A percentile compares a stretch with the other conserved stretches of the same genome.
phyloP scores from a whole-genome alignment of 768 basidiomycete species.

The Suillus americanus region DNA sequence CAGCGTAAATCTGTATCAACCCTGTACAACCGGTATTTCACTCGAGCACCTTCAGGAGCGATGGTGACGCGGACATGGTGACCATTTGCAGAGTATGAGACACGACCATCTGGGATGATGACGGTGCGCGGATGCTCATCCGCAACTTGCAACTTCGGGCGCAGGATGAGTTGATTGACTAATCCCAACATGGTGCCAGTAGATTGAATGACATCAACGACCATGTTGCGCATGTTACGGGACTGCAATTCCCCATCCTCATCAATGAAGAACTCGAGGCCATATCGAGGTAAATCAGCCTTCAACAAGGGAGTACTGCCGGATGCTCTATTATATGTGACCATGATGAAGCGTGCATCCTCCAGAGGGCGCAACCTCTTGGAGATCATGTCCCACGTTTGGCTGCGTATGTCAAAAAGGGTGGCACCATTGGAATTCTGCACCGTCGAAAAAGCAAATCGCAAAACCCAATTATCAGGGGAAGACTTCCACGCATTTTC shows the following conservation, averaged over 20 bases:
- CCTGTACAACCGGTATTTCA: slow-evolving; percentile 28
- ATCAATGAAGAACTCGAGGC: slow-evolving; percentile 40
- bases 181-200: slow-evolving; percentile 47
- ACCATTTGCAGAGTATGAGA: slow-evolving; percentile 13
- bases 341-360: slow-evolving; percentile 19
- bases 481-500: slow-evolving; percentile 25
- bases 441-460: slow-evolving; percentile 12
- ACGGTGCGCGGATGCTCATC: slow-evolving; percentile 23
- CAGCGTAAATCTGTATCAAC: slow-evolving; percentile 10
- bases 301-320: slow-evolving; percentile 17
- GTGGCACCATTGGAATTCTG: slow-evolving; percentile 1
- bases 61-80: slow-evolving; percentile 21
- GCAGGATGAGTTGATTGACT: slow-evolving; percentile 38
- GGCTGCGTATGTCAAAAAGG: slow-evolving; percentile 30
- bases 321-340: slow-evolving; percentile 11
- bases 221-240: slow-evolving; percentile 39
- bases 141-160: slow-evolving; percentile 17
- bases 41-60: not conserved
- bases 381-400: slow-evolving; percentile 27
- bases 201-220: slow-evolving; percentile 42
- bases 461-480: slow-evolving; percentile 26
- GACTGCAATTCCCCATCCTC: slow-evolving; percentile 36
- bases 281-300: slow-evolving; percentile 39
- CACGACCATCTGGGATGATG: slow-evolving; percentile 39
- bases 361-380: slow-evolving; percentile 24